Conservation (phyloP, 2,329 filamentous ascomycete species). For the Ophiostoma fasciatum region DNA sequence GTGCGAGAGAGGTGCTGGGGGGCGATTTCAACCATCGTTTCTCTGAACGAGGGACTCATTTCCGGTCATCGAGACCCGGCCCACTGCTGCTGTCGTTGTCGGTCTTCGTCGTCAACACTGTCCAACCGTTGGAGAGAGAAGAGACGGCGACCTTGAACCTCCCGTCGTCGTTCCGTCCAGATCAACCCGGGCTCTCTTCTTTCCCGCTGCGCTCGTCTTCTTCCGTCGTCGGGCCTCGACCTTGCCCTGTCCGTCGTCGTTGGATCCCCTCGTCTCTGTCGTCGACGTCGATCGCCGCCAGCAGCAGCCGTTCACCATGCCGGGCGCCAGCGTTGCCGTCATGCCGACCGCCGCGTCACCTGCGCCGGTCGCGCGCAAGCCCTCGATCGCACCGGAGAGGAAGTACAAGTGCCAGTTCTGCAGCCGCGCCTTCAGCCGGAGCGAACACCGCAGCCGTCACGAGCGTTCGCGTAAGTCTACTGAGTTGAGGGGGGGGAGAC, state of each 20-base stretch:
- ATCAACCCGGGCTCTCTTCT: not conserved
- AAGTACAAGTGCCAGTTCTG: slow-evolving; percentile 99
- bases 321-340: slow-evolving; percentile 53
- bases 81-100: slow-evolving; percentile 15
- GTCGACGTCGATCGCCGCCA: not conserved
- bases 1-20: slow-evolving; percentile 40
- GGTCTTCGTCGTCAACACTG: no score
- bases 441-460: slow-evolving; percentile 91
- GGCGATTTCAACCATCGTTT: slow-evolving; percentile 46
- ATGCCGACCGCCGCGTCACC: slow-evolving; percentile 49
- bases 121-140: no score
- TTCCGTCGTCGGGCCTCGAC: no score
- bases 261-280: no score
- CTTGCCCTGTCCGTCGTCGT: no score
- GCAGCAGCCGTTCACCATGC: slow-evolving; percentile 39
- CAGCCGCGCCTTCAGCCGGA: slow-evolving; percentile 91
- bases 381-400: slow-evolving; percentile 70
- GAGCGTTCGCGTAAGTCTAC: slow-evolving; percentile 85
- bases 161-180: no score
- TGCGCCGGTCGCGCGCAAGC: slow-evolving; percentile 60
- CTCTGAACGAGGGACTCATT: slow-evolving; percentile 25
- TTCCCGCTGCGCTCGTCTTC: no score
- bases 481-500: not conserved
- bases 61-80: slow-evolving; percentile 18
- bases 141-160: no score